phyloP scores from a whole-genome alignment of 495 filamentous ascomycete genomes.

The Paragyromitra xinjiangensis region DNA sequence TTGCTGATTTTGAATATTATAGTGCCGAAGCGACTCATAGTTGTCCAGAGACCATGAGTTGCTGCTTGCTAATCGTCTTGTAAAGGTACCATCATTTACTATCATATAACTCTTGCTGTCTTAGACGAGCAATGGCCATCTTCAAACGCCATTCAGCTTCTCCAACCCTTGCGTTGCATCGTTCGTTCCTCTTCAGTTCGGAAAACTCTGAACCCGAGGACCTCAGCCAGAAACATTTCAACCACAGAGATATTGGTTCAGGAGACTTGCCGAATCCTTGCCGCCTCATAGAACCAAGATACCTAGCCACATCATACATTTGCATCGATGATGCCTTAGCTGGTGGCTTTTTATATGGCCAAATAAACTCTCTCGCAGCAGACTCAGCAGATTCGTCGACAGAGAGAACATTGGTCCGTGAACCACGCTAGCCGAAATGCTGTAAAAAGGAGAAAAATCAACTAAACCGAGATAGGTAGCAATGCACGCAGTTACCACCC shows the following conservation, averaged over 20 bases:
- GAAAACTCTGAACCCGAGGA: background rate
- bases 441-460: background rate
- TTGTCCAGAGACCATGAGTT: too few relatives aligned
- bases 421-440: background rate
- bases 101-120: background rate
- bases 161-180: slow-evolving; percentile 26
- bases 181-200: background rate
- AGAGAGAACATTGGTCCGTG: slow-evolving; percentile 37
- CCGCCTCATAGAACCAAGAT: background rate
- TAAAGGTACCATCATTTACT: slow-evolving; percentile 3
- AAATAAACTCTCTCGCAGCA: slow-evolving; percentile 43
- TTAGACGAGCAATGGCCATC: background rate
- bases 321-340: slow-evolving; percentile 39
- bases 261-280: background rate
- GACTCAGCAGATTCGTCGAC: slow-evolving; percentile 10
- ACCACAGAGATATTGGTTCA: background rate
- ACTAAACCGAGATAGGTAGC: slow-evolving; percentile 49
- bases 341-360: slow-evolving; percentile 40
- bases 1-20: too few relatives aligned
- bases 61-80: background rate
- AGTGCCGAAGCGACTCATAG: too few relatives aligned
- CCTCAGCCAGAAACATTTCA: background rate
- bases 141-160: slow-evolving; percentile 19
- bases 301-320: slow-evolving; percentile 32
- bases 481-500: slow-evolving; percentile 53